A percentile compares a stretch with the other conserved stretches of the same genome.
These are phyloP conservation scores for Diplosphaera chodatii DNA, from an alignment of 139 green algal genomes.

Conservation along the genomic window DNA sequence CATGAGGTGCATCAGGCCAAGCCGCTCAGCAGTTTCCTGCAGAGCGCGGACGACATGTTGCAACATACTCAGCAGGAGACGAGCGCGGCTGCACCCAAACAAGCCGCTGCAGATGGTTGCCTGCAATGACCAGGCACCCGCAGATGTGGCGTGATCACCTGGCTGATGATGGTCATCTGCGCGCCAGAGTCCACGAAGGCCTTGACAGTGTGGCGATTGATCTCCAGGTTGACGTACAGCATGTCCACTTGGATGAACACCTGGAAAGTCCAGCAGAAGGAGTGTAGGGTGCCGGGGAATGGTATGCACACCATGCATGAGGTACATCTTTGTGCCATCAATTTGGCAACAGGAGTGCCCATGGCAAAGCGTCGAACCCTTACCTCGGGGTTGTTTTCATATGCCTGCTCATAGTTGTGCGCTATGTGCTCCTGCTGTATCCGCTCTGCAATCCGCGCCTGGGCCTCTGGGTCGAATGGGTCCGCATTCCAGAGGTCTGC, in stretches of 20 bases:
- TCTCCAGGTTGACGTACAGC: slow-evolving; percentile 81
- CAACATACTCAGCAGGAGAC: no score
- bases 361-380: no score
- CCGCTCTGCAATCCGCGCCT: slow-evolving; percentile 78
- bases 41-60: neutral
- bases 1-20: slow-evolving; percentile 74
- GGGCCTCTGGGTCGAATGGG: slow-evolving; percentile 82
- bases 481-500: slow-evolving; percentile 62
- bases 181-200: slow-evolving; percentile 84
- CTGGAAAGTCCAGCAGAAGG: neutral
- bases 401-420: slow-evolving; percentile 79
- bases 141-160: slow-evolving; percentile 13
- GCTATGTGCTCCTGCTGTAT: slow-evolving; percentile 86
- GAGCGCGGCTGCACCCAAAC: no score
- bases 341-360: no score
- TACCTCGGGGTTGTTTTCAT: slow-evolving; percentile 89
- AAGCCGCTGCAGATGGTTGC: no score
- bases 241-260: slow-evolving; percentile 66
- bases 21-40: slow-evolving; percentile 57
- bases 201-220: slow-evolving; percentile 67
- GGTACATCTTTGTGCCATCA: no score
- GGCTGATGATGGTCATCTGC: slow-evolving; percentile 61
- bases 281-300: no score
- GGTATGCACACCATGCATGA: no score
- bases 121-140: slow-evolving; percentile 37